Evolutionary conservation across 192 early-diverging fungal genomes (phyloP).

Genomic region (Coemansia sp.): DNA sequence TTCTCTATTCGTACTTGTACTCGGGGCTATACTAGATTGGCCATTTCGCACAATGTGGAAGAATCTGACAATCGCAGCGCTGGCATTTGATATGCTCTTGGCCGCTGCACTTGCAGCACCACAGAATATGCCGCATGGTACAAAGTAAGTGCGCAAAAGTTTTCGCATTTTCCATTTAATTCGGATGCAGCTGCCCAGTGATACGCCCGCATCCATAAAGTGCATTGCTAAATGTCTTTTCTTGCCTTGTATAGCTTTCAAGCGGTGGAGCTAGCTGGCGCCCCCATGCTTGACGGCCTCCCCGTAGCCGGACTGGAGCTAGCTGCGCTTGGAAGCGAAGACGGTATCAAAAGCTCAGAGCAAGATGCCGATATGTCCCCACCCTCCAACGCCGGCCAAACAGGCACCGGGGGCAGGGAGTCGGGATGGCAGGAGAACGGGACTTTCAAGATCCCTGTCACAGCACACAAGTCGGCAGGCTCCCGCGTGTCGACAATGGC

Average conservation of each 20-base stretch:
- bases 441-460: conserved; percentile 39
- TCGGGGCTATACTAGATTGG: neutral
- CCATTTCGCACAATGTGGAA: conserved; percentile 35
- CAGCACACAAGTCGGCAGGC: conserved; percentile 29
- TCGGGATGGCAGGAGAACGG: conserved; percentile 6
- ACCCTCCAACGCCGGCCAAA: neutral
- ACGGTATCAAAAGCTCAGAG: neutral
- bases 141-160: conserved; percentile 15
- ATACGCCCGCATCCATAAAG: no score
- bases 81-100: conserved; percentile 40
- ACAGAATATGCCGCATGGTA: conserved; percentile 1
- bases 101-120: conserved; percentile 8
- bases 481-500: conserved; percentile 42
- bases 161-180: no score
- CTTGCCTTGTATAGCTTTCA: neutral
- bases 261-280: neutral
- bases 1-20: neutral
- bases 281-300: conserved; percentile 30
- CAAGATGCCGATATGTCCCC: neutral
- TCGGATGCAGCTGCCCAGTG: no score
- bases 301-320: conserved; percentile 34
- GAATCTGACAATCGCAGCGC: conserved; percentile 30
- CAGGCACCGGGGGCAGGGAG: neutral
- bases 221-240: neutral
- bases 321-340: neutral